Conservation (phyloP, 495 filamentous ascomycete genomes). For the Aspergillus conjunctus region DNA sequence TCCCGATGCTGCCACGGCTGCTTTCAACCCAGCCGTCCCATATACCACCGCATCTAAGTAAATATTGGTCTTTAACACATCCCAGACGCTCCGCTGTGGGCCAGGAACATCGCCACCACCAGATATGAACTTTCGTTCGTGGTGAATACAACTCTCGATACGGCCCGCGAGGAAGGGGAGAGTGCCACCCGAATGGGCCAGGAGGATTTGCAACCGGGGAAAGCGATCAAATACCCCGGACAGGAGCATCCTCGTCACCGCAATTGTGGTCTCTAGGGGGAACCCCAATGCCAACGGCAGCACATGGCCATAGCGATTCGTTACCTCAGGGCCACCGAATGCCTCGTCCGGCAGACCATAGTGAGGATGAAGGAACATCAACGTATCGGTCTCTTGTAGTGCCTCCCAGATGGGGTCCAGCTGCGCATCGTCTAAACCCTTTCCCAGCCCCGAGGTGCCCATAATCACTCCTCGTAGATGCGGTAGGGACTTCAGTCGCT, state of each 20-base stretch:
- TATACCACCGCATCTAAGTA: slow-evolving; percentile 91
- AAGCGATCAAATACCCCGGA: slow-evolving; percentile 83
- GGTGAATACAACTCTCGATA: slow-evolving; percentile 83
- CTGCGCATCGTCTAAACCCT: slow-evolving; percentile 76
- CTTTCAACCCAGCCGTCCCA: slow-evolving; percentile 69
- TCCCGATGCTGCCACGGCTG: slow-evolving; percentile 59
- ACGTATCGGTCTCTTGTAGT: slow-evolving; percentile 60
- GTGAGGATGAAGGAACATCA: slow-evolving; percentile 90
- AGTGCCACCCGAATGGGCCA: slow-evolving; percentile 89
- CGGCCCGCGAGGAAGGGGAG: slow-evolving; percentile 87
- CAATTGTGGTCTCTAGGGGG: slow-evolving; percentile 91
- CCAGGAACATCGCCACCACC: slow-evolving; percentile 51
- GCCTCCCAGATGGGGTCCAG: slow-evolving; percentile 71
- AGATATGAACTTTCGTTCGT: slow-evolving; percentile 72
- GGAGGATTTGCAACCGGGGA: slow-evolving; percentile 66
- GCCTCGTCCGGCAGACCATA: slow-evolving; percentile 83
- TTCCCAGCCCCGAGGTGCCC: slow-evolving; percentile 80
- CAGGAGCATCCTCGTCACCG: slow-evolving; percentile 83
- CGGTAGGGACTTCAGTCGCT: slow-evolving; percentile 57
- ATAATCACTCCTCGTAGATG: slow-evolving; percentile 85
- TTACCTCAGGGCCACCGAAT: slow-evolving; percentile 60
- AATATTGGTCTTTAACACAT: slow-evolving; percentile 81
- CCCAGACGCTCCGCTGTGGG: slow-evolving; percentile 64
- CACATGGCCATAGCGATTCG: slow-evolving; percentile 79
- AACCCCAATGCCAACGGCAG: slow-evolving; percentile 86